Conservation (phyloP, 2,329 filamentous ascomycete species). For the Colletotrichum sp. region DNA sequence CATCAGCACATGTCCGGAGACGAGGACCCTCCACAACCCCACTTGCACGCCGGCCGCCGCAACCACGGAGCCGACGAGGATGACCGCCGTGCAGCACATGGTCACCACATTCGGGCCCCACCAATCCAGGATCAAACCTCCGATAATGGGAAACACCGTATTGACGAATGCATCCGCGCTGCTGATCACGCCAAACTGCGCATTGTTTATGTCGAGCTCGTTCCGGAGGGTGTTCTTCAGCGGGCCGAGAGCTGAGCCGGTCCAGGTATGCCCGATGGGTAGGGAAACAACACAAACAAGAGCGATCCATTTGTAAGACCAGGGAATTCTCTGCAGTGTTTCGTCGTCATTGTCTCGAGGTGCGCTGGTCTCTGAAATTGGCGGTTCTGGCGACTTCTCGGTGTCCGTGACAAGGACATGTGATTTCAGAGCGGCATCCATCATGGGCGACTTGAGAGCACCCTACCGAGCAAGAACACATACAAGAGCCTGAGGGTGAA, state of each 20-base stretch:
- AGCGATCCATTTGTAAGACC: constrained; percentile 28
- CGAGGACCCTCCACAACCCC: constrained; percentile 22
- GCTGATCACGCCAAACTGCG: constrained; percentile 28
- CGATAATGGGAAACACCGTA: constrained; percentile 27
- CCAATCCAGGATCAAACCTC: constrained; percentile 28
- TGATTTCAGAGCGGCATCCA: not conserved
- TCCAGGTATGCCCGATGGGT: constrained; percentile 27
- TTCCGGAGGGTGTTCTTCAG: constrained; percentile 27
- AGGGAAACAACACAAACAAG: constrained; percentile 24
- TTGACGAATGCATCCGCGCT: constrained; percentile 29
- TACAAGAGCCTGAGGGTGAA: not conserved
- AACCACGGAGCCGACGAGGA: constrained; percentile 25
- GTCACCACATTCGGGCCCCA: constrained; percentile 27
- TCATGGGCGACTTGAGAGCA: not conserved
- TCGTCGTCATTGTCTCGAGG: not conserved
- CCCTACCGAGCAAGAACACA: not conserved
- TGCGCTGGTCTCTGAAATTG: not conserved
- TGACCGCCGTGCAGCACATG: constrained; percentile 23
- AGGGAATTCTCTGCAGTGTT: constrained; percentile 8
- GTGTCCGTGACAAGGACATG: not conserved
- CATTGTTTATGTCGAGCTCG: constrained; percentile 26
- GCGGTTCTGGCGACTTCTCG: not conserved
- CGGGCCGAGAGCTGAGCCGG: constrained; percentile 23
- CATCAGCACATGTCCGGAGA: constrained; percentile 26
- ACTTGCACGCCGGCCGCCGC: constrained; percentile 25